phyloP scores from a whole-genome alignment of 306 rosid species.

The Casuarina equisetifolia region DNA sequence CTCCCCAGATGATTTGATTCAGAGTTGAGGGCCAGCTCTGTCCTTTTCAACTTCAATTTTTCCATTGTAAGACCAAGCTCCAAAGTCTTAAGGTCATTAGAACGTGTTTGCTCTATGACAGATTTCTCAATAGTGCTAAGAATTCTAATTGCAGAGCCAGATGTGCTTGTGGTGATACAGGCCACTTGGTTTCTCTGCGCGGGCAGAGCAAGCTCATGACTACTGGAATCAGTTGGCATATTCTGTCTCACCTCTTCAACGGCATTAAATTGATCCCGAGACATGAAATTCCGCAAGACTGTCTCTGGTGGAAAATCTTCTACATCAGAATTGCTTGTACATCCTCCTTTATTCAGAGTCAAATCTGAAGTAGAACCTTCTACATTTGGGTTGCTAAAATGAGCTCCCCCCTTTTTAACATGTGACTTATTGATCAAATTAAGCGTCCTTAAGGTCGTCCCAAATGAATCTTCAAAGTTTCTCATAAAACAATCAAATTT shows the following conservation, averaged over 20 bases:
- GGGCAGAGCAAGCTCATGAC: constrained; percentile 43
- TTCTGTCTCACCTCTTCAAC: constrained; percentile 40
- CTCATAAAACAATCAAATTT: constrained; percentile 58
- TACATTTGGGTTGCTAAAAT: constrained; percentile 22
- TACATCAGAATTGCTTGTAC: constrained; percentile 27
- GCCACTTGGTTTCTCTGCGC: constrained; percentile 48
- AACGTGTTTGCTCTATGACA: constrained; percentile 62
- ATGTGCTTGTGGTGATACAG: constrained; percentile 33
- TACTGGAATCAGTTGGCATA: constrained; percentile 31
- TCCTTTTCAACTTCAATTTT: constrained; percentile 52
- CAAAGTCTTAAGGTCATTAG: constrained; percentile 65
- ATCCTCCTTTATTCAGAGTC: constrained; percentile 30
- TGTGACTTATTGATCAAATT: constrained; percentile 58
- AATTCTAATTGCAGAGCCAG: constrained; percentile 30
- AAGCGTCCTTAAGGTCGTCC: constrained; percentile 80
- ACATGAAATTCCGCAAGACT: constrained; percentile 7
- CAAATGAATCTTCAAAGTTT: constrained; percentile 82
- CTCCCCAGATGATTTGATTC: constrained; percentile 64
- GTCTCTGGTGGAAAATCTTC: constrained; percentile 39
- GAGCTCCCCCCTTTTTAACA: constrained; percentile 24
- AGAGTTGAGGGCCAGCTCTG: constrained; percentile 44
- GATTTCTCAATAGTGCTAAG: constrained; percentile 48
- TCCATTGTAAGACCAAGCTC: constrained; percentile 59
- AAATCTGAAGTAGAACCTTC: constrained; percentile 32
- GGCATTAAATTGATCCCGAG: constrained; percentile 31